Percentiles rank a stretch among this genome's conserved stretches.
Conservation (phyloP, 1,139 yeast species). For the Kluyveromyces sp. region DNA sequence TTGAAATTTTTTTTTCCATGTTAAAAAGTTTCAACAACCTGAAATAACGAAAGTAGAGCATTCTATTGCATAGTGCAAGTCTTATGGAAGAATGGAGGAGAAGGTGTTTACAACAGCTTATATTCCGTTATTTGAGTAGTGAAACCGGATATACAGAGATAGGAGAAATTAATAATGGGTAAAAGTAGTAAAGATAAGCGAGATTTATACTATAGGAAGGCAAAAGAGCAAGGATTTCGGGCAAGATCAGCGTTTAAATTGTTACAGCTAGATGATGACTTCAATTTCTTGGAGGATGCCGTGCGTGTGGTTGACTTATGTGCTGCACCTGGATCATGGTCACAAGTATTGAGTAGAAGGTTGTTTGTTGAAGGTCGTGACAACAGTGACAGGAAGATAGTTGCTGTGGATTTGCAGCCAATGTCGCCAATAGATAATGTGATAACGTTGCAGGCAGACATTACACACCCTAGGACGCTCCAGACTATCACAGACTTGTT, state of each 20-base stretch:
- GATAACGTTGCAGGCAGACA: constrained; percentile 87
- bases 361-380: constrained; percentile 38
- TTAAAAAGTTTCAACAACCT: too few species aligned
- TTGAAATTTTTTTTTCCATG: too few species aligned
- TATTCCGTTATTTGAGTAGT: too few species aligned
- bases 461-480: constrained; percentile 88
- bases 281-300: constrained; percentile 63
- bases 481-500: constrained; percentile 66
- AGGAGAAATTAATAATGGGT: constrained; percentile 50
- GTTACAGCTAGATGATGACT: constrained; percentile 82
- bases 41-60: too few species aligned
- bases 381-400: constrained; percentile 51
- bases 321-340: constrained; percentile 99
- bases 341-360: constrained; percentile 81
- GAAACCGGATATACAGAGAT: too few species aligned
- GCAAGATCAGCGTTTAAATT: constrained; percentile 94
- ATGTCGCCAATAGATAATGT: constrained; percentile 93
- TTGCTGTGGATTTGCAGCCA: constrained; percentile 93
- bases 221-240: constrained; percentile 87
- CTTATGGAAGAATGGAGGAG: too few species aligned
- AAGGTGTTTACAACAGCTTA: too few species aligned
- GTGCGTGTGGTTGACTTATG: constrained; percentile 88
- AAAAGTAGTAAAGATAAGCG: constrained; percentile 92
- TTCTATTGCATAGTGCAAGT: too few species aligned
- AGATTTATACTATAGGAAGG: constrained; percentile 77